Conservation (phyloP, 768 basidiomycete species). For the Psilocybe subaeruginosa region DNA sequence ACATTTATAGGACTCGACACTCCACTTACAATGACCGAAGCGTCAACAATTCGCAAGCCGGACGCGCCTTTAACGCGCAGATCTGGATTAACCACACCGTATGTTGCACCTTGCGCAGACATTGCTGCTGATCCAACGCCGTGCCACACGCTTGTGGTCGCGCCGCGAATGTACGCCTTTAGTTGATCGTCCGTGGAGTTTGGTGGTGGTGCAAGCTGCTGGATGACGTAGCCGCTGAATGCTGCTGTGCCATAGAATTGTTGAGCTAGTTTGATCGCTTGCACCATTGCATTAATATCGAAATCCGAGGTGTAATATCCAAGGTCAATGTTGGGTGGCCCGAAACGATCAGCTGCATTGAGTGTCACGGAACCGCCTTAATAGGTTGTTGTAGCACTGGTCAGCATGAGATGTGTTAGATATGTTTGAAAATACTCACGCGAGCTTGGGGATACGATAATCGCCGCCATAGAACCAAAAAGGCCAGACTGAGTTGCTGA, state of each 20-base stretch:
- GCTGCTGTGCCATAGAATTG: background rate
- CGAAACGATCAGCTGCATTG: background rate
- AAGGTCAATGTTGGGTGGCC: background rate
- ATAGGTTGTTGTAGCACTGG: too few species aligned
- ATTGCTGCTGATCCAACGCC: background rate
- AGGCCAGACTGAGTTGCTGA: background rate
- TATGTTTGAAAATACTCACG: background rate
- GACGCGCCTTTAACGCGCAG: slow-evolving; percentile 1
- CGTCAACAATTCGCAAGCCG: slow-evolving; percentile 3
- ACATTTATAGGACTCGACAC: background rate
- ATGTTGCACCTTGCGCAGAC: background rate
- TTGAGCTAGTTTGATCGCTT: slow-evolving; percentile 7
- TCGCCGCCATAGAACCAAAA: background rate
- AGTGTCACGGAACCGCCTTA: background rate
- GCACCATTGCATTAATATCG: slow-evolving; percentile 10
- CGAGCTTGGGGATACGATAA: background rate
- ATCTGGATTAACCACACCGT: slow-evolving; percentile 2
- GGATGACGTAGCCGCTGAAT: background rate
- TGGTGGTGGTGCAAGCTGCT: background rate
- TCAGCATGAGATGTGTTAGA: background rate
- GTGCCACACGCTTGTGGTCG: background rate
- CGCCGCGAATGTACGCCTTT: background rate
- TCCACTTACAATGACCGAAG: background rate
- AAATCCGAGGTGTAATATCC: slow-evolving; percentile 4
- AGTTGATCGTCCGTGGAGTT: background rate